These are phyloP conservation scores for Nicotiana attenuata DNA, from an alignment of 257 asterid species.

Conservation along the genomic window DNA sequence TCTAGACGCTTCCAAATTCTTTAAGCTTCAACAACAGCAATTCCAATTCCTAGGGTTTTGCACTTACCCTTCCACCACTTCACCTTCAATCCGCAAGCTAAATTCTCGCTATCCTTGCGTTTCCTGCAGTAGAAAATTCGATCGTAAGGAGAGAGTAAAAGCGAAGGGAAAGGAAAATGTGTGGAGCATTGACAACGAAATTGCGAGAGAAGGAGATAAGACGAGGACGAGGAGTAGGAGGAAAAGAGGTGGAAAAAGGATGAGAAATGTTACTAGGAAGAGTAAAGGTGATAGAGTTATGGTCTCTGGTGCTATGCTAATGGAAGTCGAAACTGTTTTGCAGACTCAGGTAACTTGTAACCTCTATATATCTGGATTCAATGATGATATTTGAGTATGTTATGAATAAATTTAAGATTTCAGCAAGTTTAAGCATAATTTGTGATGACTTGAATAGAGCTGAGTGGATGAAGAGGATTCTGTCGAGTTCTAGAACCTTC, in stretches of 20 bases:
- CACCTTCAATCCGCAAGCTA: conserved; percentile 20
- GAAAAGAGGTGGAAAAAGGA: conserved; percentile 44
- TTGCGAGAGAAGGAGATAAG: conserved; percentile 39
- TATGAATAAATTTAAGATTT: neutral
- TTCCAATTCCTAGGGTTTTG: conserved; percentile 23
- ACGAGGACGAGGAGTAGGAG: conserved; percentile 40
- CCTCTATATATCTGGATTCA: neutral
- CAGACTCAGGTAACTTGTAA: conserved; percentile 81
- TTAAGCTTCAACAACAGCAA: conserved; percentile 10
- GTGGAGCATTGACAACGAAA: conserved; percentile 85
- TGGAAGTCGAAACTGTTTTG: conserved; percentile 79
- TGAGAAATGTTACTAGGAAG: conserved; percentile 19
- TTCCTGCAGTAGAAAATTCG: conserved; percentile 43
- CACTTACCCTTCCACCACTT: conserved; percentile 9
- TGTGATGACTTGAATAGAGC: neutral
- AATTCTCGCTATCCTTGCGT: conserved; percentile 31
- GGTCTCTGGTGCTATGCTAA: conserved; percentile 77
- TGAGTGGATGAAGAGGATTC: neutral
- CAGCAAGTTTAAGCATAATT: neutral
- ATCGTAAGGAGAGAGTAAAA: conserved; percentile 24
- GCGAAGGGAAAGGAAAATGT: conserved; percentile 83
- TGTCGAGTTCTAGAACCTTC: too few relatives aligned
- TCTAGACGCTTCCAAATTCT: conserved; percentile 43
- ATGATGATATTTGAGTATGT: neutral
- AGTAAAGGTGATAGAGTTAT: conserved; percentile 52